These are phyloP conservation scores for Barbatosphaeria neglecta DNA, from an alignment of 495 filamentous ascomycete species.

Conservation along the genomic window DNA sequence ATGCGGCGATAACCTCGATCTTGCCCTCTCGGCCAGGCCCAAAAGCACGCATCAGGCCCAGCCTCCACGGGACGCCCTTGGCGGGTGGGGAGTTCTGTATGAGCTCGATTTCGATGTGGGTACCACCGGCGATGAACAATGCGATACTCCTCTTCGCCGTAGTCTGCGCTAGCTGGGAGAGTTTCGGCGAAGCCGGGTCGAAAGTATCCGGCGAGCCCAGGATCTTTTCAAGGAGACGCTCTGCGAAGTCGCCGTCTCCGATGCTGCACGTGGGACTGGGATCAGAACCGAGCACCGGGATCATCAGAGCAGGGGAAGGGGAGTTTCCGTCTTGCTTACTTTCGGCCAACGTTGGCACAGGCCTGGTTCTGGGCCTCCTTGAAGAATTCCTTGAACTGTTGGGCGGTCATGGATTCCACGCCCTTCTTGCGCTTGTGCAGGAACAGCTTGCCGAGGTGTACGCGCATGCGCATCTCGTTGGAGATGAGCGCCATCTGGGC, in stretches of 20 bases:
- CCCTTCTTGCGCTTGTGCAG: conserved; percentile 33
- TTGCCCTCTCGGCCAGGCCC: background rate
- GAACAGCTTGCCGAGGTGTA: conserved; percentile 44
- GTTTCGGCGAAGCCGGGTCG: background rate
- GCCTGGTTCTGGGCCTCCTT: conserved; percentile 14
- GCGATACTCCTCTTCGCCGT: background rate
- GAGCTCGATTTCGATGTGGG: background rate
- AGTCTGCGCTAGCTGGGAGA: background rate
- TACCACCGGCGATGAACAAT: background rate
- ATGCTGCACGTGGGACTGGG: background rate
- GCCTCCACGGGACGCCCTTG: background rate
- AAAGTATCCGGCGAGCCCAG: background rate
- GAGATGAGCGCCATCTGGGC: conserved; percentile 4
- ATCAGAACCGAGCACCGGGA: background rate
- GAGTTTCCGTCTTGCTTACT: conserved; percentile 14
- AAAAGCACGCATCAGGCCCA: background rate
- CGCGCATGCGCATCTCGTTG: conserved; percentile 32
- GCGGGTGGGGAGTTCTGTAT: background rate
- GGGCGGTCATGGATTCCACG: conserved; percentile 24
- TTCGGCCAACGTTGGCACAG: conserved; percentile 17
- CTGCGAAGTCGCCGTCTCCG: background rate
- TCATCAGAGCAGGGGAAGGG: background rate
- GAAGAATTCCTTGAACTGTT: conserved; percentile 40
- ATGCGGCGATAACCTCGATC: background rate
- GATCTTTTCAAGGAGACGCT: background rate